A percentile compares a stretch with the other conserved stretches of the same genome.
Evolutionary conservation across 2,329 filamentous ascomycete species (phyloP).

Genomic region (Penicillium sp.): DNA sequence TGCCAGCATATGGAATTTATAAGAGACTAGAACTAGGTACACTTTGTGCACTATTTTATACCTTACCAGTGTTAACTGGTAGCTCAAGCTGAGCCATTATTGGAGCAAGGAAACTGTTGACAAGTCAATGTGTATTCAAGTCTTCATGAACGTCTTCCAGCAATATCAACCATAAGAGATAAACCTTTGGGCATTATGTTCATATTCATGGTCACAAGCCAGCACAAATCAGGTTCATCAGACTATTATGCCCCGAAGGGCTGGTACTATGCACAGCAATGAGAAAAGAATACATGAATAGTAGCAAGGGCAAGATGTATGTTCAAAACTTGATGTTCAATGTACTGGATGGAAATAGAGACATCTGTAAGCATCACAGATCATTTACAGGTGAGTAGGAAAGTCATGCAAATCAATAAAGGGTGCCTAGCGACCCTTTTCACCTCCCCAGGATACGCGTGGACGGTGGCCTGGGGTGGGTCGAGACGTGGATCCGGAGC

Average conservation of each 20-base stretch:
- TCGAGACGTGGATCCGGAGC: constrained; percentile 15
- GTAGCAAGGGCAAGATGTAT: background rate
- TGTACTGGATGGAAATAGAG: background rate
- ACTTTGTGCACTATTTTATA: no score
- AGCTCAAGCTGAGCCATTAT: no score
- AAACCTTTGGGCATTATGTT: background rate
- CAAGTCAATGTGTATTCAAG: background rate
- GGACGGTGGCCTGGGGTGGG: constrained; percentile 28
- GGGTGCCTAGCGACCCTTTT: constrained; percentile 30
- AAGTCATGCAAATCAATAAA: background rate
- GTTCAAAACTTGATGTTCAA: background rate
- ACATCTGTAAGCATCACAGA: background rate
- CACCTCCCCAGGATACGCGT: constrained; percentile 44
- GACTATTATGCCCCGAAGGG: background rate
- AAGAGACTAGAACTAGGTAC: no score
- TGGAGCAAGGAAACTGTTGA: background rate
- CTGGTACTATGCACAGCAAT: constrained; percentile 11
- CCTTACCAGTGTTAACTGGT: no score
- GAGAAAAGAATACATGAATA: constrained; percentile 8
- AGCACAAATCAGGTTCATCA: background rate
- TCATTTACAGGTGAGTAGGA: background rate
- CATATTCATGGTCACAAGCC: background rate
- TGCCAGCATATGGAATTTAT: no score
- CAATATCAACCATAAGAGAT: background rate
- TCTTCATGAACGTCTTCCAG: background rate